phyloP scores from a whole-genome alignment of 805 yeast species.

The Metschnikowia lachancei region DNA sequence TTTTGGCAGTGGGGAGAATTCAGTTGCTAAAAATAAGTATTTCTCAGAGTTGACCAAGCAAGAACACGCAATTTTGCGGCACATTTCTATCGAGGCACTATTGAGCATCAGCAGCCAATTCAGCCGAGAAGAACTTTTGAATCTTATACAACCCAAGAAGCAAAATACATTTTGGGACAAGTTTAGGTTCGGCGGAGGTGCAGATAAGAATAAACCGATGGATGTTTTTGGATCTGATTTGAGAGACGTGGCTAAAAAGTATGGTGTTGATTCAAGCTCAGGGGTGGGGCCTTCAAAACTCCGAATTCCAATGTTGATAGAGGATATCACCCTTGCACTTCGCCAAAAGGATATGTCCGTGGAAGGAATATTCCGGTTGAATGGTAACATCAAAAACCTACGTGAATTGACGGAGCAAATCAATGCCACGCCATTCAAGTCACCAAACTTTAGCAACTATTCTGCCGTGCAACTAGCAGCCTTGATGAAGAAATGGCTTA shows the following conservation, averaged over 20 bases:
- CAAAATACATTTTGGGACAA: slow-evolving; percentile 53
- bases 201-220: slow-evolving; percentile 26
- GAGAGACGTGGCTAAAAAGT: slow-evolving; percentile 61
- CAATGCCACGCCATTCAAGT: slow-evolving; percentile 66
- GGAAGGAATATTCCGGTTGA: slow-evolving; percentile 94
- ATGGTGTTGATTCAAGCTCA: slow-evolving; percentile 78
- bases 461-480: slow-evolving; percentile 93
- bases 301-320: slow-evolving; percentile 80
- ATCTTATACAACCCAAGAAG: slow-evolving; percentile 43
- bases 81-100: slow-evolving; percentile 55
- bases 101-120: slow-evolving; percentile 29
- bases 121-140: slow-evolving; percentile 36
- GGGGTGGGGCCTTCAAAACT: slow-evolving; percentile 82
- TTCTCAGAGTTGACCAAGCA: slow-evolving; percentile 60
- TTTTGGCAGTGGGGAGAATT: not conserved
- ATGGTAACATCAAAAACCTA: slow-evolving; percentile 86
- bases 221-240: slow-evolving; percentile 78
- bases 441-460: slow-evolving; percentile 71
- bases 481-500: slow-evolving; percentile 79
- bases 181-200: slow-evolving; percentile 37
- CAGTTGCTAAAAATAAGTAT: slow-evolving; percentile 33
- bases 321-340: slow-evolving; percentile 79
- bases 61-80: slow-evolving; percentile 59
- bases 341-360: slow-evolving; percentile 90
- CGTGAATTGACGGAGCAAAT: slow-evolving; percentile 70